Evolutionary conservation across 2,329 filamentous ascomycete genomes (phyloP), one percentile per base, ranked within the genome.

Genomic region (Paramyrothecium roridum): DNA sequence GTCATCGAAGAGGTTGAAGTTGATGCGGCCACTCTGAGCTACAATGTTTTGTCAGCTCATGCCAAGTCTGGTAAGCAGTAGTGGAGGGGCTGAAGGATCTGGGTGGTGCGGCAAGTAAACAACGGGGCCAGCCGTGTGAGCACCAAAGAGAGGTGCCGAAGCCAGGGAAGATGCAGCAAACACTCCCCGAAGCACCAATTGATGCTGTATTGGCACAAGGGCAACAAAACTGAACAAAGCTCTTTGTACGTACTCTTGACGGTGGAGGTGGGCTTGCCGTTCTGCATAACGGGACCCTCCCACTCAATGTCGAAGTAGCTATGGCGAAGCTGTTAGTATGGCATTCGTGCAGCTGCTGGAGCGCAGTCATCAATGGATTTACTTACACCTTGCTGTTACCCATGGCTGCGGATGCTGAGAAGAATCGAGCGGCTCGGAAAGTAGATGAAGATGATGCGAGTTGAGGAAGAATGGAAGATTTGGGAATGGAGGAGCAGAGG

Each of bases 1-100:
- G 64, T 91, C 83, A 73, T 93, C 84, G 83, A 81, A 96, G 73
- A 98, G 90, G 68, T 87, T 86, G 82, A 97, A 96, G 81, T 85
- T 89, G 82, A 98, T 90, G 72, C 89, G 88, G 69, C 89, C 91
- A 52, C 66, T 68, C 78, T 95, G 89, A 59, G 76, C 91, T 91
- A 59, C 48, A 43, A 13, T 19, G 40, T 54, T n/a, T 48, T 52
- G 57, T 70, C 59, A 66, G 64, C 56, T 53, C 34, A 22, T 51
- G 52, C 53, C 37, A 19, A 21, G 49, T 52, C 40, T 19, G 22
- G 37, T 43, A 43, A 43, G 37, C 37, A 43, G 37, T 10, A 43
- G 37, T 4, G 7, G 37, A 43, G 48, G 20, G 49, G 48, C 12
- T 52, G 40, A 26, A 45, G 50, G 53, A 30, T 30, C 10, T 30